Conservation (phyloP, 2,329 filamentous ascomycete species). For the Plenodomus biglobosus region DNA sequence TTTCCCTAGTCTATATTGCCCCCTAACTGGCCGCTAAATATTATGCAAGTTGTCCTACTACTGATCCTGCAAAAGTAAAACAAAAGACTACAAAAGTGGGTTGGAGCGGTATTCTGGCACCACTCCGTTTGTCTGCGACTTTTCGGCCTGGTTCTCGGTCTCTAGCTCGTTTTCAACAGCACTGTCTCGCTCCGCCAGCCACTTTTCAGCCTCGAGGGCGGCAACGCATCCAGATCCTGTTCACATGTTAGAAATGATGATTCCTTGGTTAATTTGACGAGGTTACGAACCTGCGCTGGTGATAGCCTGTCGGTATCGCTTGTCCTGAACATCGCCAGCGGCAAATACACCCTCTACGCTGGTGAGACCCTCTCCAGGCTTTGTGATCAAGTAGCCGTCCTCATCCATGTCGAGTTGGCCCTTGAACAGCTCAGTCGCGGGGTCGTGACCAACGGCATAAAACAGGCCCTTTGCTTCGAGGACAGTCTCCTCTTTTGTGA, state of each 20-base stretch:
- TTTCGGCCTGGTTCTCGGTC: constrained; percentile 54
- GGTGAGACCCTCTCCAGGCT: constrained; percentile 84
- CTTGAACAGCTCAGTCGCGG: constrained; percentile 87
- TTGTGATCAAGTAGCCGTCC: constrained; percentile 88
- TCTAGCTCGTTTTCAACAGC: constrained; percentile 51
- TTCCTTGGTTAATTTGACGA: neutral
- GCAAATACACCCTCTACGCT: constrained; percentile 92
- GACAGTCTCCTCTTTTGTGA: constrained; percentile 76
- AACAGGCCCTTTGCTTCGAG: constrained; percentile 90
- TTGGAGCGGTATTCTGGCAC: constrained; percentile 65
- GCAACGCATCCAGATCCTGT: constrained; percentile 80
- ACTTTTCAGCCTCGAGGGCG: constrained; percentile 94
- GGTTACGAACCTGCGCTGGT: constrained; percentile 73
- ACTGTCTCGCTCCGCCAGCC: constrained; percentile 73
- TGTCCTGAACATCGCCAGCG: constrained; percentile 97
- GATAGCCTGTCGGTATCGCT: constrained; percentile 95
- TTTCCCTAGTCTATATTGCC: constrained; percentile 17
- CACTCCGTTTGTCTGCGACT: constrained; percentile 55
- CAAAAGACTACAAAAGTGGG: constrained; percentile 56
- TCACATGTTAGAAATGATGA: neutral
- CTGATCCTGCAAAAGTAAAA: neutral
- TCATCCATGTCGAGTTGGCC: constrained; percentile 83
- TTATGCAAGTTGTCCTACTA: constrained; percentile 13
- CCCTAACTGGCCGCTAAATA: constrained; percentile 10
- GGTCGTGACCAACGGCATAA: constrained; percentile 96